Percentiles rank a stretch among this genome's conserved stretches.
These are phyloP conservation scores for Protomyces inundatus DNA, from an alignment of 1,139 yeast species.

Conservation along the genomic window DNA sequence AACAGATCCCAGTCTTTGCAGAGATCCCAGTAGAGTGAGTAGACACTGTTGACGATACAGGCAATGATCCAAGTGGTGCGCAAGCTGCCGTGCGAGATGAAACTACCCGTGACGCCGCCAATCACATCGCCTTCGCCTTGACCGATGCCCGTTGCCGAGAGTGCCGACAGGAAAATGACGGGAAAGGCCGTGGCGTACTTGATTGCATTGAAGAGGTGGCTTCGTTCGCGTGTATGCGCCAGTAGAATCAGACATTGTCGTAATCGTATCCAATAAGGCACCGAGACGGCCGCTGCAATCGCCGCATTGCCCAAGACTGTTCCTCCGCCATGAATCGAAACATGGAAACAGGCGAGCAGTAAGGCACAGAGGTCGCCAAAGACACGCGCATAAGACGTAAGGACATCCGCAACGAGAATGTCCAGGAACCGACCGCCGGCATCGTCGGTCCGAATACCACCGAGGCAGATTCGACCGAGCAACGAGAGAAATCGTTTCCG, in stretches of 20 bases:
- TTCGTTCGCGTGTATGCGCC: slow-evolving; percentile 39
- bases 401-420: slow-evolving; percentile 70
- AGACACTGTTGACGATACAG: slow-evolving; percentile 61
- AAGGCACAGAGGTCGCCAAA: slow-evolving; percentile 55
- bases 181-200: slow-evolving; percentile 75
- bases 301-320: slow-evolving; percentile 41
- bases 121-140: slow-evolving; percentile 1
- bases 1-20: slow-evolving; percentile 77
- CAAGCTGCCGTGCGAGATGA: slow-evolving; percentile 13
- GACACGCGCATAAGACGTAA: slow-evolving; percentile 73
- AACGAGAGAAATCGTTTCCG: slow-evolving; percentile 34
- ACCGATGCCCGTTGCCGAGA: slow-evolving; percentile 34
- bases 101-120: slow-evolving; percentile 24
- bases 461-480: slow-evolving; percentile 46
- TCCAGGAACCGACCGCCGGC: slow-evolving; percentile 57
- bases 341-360: slow-evolving; percentile 37
- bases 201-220: slow-evolving; percentile 62
- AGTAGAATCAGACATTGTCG: slow-evolving; percentile 77
- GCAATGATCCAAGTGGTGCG: slow-evolving; percentile 47
- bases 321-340: slow-evolving; percentile 37
- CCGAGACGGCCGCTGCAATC: slow-evolving; percentile 45
- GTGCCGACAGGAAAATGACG: slow-evolving; percentile 43
- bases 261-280: slow-evolving; percentile 69
- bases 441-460: slow-evolving; percentile 50
- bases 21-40: slow-evolving; percentile 83